Evolutionary conservation across 2,329 filamentous ascomycete genomes (phyloP), one percentile per base, ranked within the genome.

Genomic region (Curvularia verruculosa): DNA sequence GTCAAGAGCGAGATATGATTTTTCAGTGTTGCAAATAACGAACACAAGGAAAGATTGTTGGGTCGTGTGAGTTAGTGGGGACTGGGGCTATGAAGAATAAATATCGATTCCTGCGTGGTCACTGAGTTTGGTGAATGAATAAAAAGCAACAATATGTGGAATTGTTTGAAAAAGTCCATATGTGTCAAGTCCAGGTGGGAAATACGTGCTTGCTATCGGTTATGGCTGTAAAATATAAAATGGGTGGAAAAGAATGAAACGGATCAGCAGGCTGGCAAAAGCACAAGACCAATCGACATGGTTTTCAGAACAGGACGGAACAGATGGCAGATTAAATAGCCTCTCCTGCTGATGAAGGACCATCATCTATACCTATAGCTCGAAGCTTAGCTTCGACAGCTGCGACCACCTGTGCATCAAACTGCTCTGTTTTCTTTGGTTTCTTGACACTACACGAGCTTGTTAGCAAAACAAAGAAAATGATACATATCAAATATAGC

Each of bases 401-500:
- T 67, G 80, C 81, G 52, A 89, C 66, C 5, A 89, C 75, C 10
- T 85, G 84, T 0, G 85, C 85, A 68, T 90, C 86, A 2, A 84
- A 85, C 65, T 84, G 81, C 0, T 84, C 84, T 52, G 88, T 64
- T 21, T 60, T 65, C 23, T 67, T 85, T 26, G 86, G 81, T 69
- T 84, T 87, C 64, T 82, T 84, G 13, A 85, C 84, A 54, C 82
- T 83, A 36, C 28, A 19, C 5, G 23, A 13, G 10, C 15, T 3
- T 18, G 43, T 69, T 54, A 71, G 66, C 41, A 45, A 26, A n/a
- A n/a, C n/a, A n/a, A n/a, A n/a, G n/a, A n/a, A n/a, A n/a, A 9
- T 7, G 15, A 24, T 15, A n/a, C 5, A 6, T 8, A 18, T 43
- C 7, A 21, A 29, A 23, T 3, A 2, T 3, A 1, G 5, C n/a